phyloP scores from a whole-genome alignment of 148 eudicot genomes.

The Pharnaceum exiguum region DNA sequence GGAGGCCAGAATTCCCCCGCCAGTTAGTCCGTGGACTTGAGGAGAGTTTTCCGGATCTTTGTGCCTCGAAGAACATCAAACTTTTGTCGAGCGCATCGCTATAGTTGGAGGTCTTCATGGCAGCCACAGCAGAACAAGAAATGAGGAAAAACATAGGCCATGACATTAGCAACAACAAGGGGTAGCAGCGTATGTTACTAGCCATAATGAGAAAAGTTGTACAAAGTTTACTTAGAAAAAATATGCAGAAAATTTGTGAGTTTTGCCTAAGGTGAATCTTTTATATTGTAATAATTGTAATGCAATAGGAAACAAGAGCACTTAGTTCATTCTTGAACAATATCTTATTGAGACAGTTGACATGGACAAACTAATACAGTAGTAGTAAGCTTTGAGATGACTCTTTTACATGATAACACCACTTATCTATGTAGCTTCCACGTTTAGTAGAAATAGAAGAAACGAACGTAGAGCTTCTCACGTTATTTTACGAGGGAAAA shows the following conservation, averaged over 20 bases:
- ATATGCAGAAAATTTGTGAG: background rate
- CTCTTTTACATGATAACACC: background rate
- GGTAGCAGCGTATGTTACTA: background rate
- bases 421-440: conserved; percentile 12
- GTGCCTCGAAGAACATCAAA: conserved; percentile 81
- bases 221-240: background rate
- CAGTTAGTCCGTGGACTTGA: conserved; percentile 50
- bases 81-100: conserved; percentile 65
- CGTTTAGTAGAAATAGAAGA: conserved; percentile 7
- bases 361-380: background rate
- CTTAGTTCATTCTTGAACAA: too few relatives aligned
- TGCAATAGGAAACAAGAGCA: background rate
- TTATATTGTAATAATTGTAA: background rate
- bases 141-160: conserved; percentile 1
- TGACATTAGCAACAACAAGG: conserved; percentile 6
- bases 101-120: conserved; percentile 39
- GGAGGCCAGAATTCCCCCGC: conserved; percentile 71
- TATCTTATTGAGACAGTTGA: background rate
- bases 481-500: too few relatives aligned
- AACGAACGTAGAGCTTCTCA: conserved; percentile 18
- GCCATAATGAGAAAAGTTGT: background rate
- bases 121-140: conserved; percentile 4
- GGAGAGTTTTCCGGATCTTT: conserved; percentile 74
- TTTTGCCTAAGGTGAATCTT: conserved; percentile 1
- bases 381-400: background rate